Base-by-base conservation (phyloP, 2,329 filamentous ascomycete genomes). In the Epichloe elymi region DNA sequence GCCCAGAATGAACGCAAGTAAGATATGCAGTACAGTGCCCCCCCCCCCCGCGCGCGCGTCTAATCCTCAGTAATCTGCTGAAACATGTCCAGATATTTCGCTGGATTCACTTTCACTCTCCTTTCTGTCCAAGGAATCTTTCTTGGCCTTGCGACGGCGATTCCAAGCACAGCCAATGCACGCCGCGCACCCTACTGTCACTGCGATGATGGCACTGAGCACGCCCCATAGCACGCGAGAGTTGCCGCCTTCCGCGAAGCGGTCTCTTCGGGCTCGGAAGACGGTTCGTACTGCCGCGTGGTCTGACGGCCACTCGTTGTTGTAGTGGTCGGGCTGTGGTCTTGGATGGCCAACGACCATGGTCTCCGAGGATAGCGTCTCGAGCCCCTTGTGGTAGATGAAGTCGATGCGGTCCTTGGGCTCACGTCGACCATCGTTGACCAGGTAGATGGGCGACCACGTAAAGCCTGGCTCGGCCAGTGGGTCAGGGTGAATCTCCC, bases 381-480 rank as follows among this genome's bases (percentile, higher is more conserved):
- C 59, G 3, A 71, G 53, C 1, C 67, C 67, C 52, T 66, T 66
- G 58, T 69, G 61, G 37, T 70, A 70, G 20, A 72, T 62, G 50
- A 71, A 71, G 55, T 72, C 69, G 37, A 72, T 71, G 14, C 70
- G 55, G 50, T 72, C 70, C 45, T 65, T 57, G 0, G 69, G 69
- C 59, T 72, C 70, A 0, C 58, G 46, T 1, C 60, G 54, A 10
- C 59, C 59, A 0, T 59, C 55, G 54, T 71, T 69, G 19, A 58
- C 57, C 15, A 61, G 59, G 49, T 60, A 65, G 14, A 72, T 53
- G 8, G 70, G 70, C 0, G 69, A 71, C 70, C 70, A 72, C 3
- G 68, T 71, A 11, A 60, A 63, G 7, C 63, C 68, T 6, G 62
- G 65, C 20, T 58, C 57, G 4, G 53, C 48, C 14, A 52, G 57